Percentiles rank a stretch among this genome's conserved stretches.
Evolutionary conservation across 495 filamentous ascomycete species (phyloP).

Genomic region (Talaromyces nanjingensis): DNA sequence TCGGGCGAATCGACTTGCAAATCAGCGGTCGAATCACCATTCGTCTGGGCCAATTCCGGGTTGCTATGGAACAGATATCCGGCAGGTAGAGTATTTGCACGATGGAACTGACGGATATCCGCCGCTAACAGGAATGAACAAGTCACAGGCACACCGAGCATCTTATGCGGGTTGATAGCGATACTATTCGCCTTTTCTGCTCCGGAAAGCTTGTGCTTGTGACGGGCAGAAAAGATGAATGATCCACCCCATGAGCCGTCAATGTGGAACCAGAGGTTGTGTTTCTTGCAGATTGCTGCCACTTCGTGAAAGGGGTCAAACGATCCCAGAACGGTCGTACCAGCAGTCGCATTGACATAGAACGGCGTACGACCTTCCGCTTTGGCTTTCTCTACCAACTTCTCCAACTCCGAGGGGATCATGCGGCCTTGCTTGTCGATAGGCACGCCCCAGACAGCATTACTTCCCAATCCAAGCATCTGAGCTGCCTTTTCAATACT

Average conservation of each 20-base stretch:
- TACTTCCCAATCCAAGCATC: slow-evolving; percentile 73
- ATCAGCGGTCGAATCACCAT: slow-evolving; percentile 18
- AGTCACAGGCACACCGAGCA: slow-evolving; percentile 84
- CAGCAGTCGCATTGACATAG: slow-evolving; percentile 93
- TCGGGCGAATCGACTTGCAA: slow-evolving; percentile 40
- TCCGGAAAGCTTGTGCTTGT: slow-evolving; percentile 59
- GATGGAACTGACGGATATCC: slow-evolving; percentile 69
- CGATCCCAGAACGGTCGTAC: slow-evolving; percentile 86
- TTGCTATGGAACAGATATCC: slow-evolving; percentile 77
- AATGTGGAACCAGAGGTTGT: slow-evolving; percentile 83
- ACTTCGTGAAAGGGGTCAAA: slow-evolving; percentile 77
- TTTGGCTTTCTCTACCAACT: slow-evolving; percentile 50
- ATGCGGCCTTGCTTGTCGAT: slow-evolving; percentile 69
- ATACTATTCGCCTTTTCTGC: slow-evolving; percentile 69
- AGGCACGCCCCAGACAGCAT: slow-evolving; percentile 64
- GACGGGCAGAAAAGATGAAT: slow-evolving; percentile 64
- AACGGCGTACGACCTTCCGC: slow-evolving; percentile 69
- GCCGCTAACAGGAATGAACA: slow-evolving; percentile 81
- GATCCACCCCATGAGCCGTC: slow-evolving; percentile 88
- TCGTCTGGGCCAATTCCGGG: slow-evolving; percentile 18
- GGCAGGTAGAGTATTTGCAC: slow-evolving; percentile 77
- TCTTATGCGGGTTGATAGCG: slow-evolving; percentile 91
- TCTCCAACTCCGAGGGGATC: slow-evolving; percentile 56
- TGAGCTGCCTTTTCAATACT: slow-evolving; percentile 90
- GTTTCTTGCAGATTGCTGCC: slow-evolving; percentile 59